Percentiles rank a stretch among this genome's conserved stretches.
Conservation (phyloP, 2,329 filamentous ascomycete species). For the Cyclaneusma minus region DNA sequence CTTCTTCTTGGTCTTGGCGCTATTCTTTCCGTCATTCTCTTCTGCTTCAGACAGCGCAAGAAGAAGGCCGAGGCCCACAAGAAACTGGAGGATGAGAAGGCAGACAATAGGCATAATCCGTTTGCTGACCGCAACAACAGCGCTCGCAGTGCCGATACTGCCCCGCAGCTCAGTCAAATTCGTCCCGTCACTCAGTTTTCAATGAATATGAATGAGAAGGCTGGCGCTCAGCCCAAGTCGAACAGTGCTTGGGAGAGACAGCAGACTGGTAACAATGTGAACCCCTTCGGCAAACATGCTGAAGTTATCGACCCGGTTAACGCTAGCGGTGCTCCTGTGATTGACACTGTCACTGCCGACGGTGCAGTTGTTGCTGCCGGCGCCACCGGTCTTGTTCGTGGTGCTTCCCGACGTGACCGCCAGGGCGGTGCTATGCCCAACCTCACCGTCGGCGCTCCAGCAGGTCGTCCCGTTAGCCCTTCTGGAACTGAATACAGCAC, state of each 20-base stretch:
- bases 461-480: conserved; percentile 36
- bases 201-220: conserved; percentile 2
- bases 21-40: conserved; percentile 51
- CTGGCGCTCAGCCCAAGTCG: conserved; percentile 35
- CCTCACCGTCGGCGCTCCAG: conserved; percentile 28
- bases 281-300: conserved; percentile 56
- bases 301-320: conserved; percentile 29
- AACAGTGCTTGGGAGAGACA: conserved; percentile 26
- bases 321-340: conserved; percentile 24
- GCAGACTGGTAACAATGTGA: conserved; percentile 35
- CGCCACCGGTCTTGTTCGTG: conserved; percentile 28
- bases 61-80: conserved; percentile 44
- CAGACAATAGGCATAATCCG: conserved; percentile 22
- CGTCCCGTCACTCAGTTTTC: conserved; percentile 75
- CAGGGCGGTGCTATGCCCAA: conserved; percentile 34
- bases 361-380: conserved; percentile 22
- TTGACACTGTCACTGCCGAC: conserved; percentile 21
- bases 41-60: conserved; percentile 55
- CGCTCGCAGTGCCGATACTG: conserved; percentile 23
- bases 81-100: conserved; percentile 50
- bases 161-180: conserved; percentile 70
- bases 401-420: conserved; percentile 40
- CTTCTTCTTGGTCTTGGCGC: conserved; percentile 55
- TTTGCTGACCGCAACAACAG: conserved; percentile 14
- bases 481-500: conserved; percentile 47